These are phyloP conservation scores for Globisporangium iwayamae DNA, from an alignment of 352 stramenopile genomes.

Conservation along the genomic window DNA sequence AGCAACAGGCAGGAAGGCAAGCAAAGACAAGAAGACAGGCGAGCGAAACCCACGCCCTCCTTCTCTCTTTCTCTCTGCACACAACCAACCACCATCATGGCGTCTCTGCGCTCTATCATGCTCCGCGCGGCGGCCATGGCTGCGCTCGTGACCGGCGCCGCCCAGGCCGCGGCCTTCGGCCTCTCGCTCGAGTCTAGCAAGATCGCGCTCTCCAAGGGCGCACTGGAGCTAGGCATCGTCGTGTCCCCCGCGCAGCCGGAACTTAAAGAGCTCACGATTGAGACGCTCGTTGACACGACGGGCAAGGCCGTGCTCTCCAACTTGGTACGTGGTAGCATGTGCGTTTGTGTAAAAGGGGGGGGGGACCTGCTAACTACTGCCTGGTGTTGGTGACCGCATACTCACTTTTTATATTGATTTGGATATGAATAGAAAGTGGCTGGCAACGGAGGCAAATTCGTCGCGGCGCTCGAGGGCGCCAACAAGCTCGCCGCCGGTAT, in stretches of 20 bases:
- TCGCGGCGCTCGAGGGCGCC: conserved; percentile 34
- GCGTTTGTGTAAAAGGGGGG: background rate
- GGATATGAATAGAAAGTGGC: conserved; percentile 40
- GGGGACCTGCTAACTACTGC: background rate
- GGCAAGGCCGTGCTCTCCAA: conserved; percentile 51
- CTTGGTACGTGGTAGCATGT: conserved; percentile 33
- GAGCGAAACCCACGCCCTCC: background rate
- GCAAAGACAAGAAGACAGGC: background rate
- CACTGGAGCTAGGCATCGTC: conserved; percentile 48
- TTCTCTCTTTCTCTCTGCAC: background rate
- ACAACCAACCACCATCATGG: conserved; percentile 6
- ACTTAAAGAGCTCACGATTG: conserved; percentile 56
- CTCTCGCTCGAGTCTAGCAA: conserved; percentile 45
- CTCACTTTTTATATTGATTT: background rate
- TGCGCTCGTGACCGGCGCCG: conserved; percentile 15
- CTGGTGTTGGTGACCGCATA: background rate
- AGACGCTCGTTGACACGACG: conserved; percentile 68
- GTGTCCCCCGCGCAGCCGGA: conserved; percentile 50
- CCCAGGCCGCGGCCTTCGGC: conserved; percentile 31
- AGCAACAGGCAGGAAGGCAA: background rate
- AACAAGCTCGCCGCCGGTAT: conserved; percentile 53
- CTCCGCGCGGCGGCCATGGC: conserved; percentile 17
- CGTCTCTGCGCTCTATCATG: conserved; percentile 17
- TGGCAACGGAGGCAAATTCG: conserved; percentile 60
- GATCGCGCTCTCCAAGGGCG: conserved; percentile 36